Conservation (phyloP, 768 basidiomycete genomes). For the Termitomyces sp. region DNA sequence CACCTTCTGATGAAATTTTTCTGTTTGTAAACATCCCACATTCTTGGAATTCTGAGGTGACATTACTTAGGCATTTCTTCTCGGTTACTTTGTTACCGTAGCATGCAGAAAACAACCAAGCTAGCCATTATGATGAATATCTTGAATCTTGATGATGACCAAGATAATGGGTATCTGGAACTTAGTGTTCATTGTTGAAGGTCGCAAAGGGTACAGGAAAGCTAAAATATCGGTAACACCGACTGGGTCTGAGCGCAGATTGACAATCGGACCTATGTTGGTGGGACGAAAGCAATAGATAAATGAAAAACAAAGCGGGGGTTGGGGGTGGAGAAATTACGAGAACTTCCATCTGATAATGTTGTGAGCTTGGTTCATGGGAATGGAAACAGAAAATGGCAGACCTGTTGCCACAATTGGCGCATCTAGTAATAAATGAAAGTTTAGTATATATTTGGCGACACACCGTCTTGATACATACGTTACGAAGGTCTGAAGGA, state of each 20-base stretch:
- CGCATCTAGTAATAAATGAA: constrained; percentile 13
- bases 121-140: neutral
- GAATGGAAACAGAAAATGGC: neutral
- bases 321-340: constrained; percentile 15
- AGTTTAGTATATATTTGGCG: constrained; percentile 1
- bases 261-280: neutral
- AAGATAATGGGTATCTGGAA: neutral
- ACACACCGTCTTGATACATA: constrained; percentile 28
- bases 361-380: neutral
- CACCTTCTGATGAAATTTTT: neutral
- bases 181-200: neutral
- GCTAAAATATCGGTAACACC: neutral
- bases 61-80: neutral
- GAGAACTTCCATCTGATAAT: constrained; percentile 39
- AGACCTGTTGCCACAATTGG: constrained; percentile 30
- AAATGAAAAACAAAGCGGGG: neutral
- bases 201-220: neutral
- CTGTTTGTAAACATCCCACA: neutral
- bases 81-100: too few species aligned
- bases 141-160: neutral
- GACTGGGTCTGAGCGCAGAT: neutral
- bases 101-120: neutral
- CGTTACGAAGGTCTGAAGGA: constrained; percentile 81
- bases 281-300: neutral
- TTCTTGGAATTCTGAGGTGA: neutral